Conservation (phyloP, 106 monocot genomes). For the Dioscorea alata region DNA sequence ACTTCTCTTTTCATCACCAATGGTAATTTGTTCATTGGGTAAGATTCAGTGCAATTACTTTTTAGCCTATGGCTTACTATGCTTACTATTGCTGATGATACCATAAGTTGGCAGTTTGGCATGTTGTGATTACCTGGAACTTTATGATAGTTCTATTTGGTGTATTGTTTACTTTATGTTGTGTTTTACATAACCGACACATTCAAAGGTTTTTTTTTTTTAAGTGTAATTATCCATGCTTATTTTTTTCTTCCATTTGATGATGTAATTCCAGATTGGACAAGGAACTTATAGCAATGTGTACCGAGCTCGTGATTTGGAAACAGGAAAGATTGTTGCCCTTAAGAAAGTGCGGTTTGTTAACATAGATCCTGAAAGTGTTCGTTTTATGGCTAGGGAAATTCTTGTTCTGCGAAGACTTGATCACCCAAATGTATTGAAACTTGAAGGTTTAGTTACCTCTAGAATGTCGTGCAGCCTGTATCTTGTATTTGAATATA, state of each 20-base stretch:
- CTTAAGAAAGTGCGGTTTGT: constrained; percentile 62
- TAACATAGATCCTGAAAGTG: constrained; percentile 64
- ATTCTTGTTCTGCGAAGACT: constrained; percentile 48
- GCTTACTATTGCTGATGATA: no score
- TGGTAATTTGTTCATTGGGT: no score
- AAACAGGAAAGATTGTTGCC: constrained; percentile 46
- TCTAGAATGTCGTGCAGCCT: constrained; percentile 42
- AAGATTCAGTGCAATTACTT: no score
- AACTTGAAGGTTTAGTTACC: constrained; percentile 46
- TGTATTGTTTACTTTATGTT: no score
- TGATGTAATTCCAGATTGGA: constrained; percentile 39
- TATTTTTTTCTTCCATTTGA: neutral
- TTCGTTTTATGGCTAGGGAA: constrained; percentile 68
- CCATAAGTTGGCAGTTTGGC: no score
- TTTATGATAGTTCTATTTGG: no score
- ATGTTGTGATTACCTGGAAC: no score
- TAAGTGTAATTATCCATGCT: neutral
- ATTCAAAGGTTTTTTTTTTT: neutral
- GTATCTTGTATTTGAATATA: constrained; percentile 65
- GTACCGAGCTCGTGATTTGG: constrained; percentile 46
- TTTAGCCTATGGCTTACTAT: no score
- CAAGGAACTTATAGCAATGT: constrained; percentile 70
- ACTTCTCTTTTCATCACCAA: no score
- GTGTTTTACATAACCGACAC: neutral
- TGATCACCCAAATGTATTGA: constrained; percentile 55